phyloP scores from a whole-genome alignment of 2,329 filamentous ascomycete species.

The Talaromyces funiculosus region DNA sequence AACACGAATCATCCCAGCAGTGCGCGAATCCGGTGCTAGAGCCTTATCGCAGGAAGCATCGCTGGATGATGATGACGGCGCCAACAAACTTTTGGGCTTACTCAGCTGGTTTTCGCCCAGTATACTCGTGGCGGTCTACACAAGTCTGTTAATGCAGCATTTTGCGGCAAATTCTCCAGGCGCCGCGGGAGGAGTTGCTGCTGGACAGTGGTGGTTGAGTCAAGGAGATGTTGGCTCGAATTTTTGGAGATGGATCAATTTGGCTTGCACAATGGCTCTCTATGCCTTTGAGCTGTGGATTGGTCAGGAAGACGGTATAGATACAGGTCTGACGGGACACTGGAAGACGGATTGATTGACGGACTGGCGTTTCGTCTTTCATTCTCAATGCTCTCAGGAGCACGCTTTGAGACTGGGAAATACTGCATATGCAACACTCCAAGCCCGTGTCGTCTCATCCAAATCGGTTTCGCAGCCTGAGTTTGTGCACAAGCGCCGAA shows the following conservation, averaged over 20 bases:
- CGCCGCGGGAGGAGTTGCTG: constrained; percentile 55
- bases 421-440: not conserved
- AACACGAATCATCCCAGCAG: constrained; percentile 89
- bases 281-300: constrained; percentile 89
- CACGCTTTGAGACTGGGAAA: not conserved
- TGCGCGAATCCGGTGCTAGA: constrained; percentile 77
- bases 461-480: not conserved
- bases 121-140: constrained; percentile 93
- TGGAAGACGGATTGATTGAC: constrained; percentile 84
- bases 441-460: not conserved
- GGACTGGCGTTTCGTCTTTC: not conserved
- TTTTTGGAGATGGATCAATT: constrained; percentile 88
- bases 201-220: constrained; percentile 73
- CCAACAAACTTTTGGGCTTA: constrained; percentile 72
- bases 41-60: constrained; percentile 79
- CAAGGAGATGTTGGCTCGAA: constrained; percentile 80
- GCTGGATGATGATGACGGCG: constrained; percentile 77
- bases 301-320: constrained; percentile 63
- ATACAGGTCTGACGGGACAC: constrained; percentile 66
- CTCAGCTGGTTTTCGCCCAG: constrained; percentile 92
- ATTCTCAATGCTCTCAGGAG: not conserved
- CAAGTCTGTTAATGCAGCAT: constrained; percentile 89
- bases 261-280: constrained; percentile 79
- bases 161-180: constrained; percentile 66
- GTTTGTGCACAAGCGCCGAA: not conserved